Evolutionary conservation across 1,139 yeast species (phyloP), one percentile per base, ranked within the genome.

Genomic region (Yamadazyma dushanensis): DNA sequence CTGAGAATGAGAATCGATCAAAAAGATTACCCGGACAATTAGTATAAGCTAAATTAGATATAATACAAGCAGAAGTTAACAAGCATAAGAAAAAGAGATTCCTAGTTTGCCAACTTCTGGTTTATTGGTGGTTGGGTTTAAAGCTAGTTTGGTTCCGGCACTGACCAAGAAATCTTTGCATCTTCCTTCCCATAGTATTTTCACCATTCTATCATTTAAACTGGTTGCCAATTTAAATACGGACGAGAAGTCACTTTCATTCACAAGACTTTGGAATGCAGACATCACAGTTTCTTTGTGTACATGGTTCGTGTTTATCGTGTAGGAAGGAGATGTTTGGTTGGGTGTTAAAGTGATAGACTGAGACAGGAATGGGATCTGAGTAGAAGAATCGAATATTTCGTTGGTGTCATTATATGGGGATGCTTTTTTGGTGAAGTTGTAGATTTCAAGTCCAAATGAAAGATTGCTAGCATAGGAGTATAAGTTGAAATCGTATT

Each of bases 381-480:
- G 16, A 18, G 28, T 9, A 8, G 42, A 31, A 13, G 39, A 33
- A 17, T 28, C 21, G 17, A 32, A 26, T 5, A 34, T 32, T n/a
- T 28, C 34, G 14, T 35, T 25, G 16, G 26, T n/a, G 19, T 37
- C 31, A 17, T 23, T 33, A 16, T 35, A 37, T 8, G 40, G 43
- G 11, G 36, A 16, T 2, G 43, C 45, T 11, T 39, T 40, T 19
- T 59, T 54, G 32, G 64, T 47, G 42, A 56, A 69, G 38, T 61
- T 77, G 81, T 92, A 88, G 18, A 92, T 56, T 53, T 92, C 97
- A 50, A 86, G 80, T 2, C 98, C 98, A 23, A 94, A 59, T 0
- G 94, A 80, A 38, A 92, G 61, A 53, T 92, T 88, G 37, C 96
- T 86, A 41, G 87, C 86, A 51, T 92, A 90, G 0, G 97, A 90